Conservation (phyloP, 1,139 yeast species). For the Blastobotrys malaysiensis region DNA sequence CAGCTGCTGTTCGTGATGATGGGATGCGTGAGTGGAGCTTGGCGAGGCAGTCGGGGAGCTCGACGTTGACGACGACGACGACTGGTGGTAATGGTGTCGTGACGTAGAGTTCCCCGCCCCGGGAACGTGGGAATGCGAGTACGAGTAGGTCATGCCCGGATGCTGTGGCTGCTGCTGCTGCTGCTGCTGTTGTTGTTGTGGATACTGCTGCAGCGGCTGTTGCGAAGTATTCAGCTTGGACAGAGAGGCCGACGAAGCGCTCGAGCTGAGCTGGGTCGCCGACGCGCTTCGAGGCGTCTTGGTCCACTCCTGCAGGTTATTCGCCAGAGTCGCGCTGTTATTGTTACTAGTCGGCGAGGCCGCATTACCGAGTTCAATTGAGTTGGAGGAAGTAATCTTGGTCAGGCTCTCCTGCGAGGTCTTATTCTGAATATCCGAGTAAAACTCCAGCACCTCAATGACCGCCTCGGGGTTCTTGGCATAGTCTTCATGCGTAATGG, state of each 20-base stretch:
- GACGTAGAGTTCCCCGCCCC: not conserved
- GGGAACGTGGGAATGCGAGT: not conserved
- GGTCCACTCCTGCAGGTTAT: constrained; percentile 30
- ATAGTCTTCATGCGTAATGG: constrained; percentile 42
- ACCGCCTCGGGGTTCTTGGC: constrained; percentile 44
- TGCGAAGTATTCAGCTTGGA: constrained; percentile 1
- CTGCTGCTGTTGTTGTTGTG: not conserved
- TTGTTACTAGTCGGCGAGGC: not conserved
- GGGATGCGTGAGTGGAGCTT: constrained; percentile 2
- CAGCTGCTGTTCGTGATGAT: constrained; percentile 3
- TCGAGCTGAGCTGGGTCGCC: constrained; percentile 13
- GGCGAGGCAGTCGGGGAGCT: not conserved
- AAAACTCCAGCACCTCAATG: constrained; percentile 89
- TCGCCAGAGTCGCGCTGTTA: constrained; percentile 16
- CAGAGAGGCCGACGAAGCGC: constrained; percentile 4
- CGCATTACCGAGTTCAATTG: not conserved
- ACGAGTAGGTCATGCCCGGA: not conserved
- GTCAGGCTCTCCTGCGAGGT: constrained; percentile 4
- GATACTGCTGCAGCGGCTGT: not conserved
- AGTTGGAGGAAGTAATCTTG: constrained; percentile 1
- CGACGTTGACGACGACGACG: constrained; percentile 5
- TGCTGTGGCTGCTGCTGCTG: not conserved
- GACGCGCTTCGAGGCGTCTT: constrained; percentile 22
- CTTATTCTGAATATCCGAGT: constrained; percentile 29
- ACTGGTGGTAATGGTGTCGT: not conserved